phyloP scores from a whole-genome alignment of 169 alveolate genomes.

The Babesia bovis region DNA sequence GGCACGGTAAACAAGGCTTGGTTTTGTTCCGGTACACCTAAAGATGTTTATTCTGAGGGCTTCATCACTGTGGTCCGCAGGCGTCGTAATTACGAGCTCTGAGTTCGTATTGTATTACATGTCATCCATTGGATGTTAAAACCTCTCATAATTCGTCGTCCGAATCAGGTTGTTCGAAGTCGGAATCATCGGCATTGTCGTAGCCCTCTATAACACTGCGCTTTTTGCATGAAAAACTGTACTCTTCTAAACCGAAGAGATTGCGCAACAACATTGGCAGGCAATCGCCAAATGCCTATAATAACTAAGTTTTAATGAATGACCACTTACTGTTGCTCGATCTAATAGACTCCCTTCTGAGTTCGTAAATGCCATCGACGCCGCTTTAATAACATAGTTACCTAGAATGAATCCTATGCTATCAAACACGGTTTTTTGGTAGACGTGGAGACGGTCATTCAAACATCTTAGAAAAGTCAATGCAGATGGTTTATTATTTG shows the following conservation, averaged over 20 bases:
- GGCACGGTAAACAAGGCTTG: slow-evolving; percentile 27
- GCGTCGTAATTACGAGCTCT: slow-evolving; percentile 8
- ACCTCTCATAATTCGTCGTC: not conserved
- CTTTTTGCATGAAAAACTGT: slow-evolving; percentile 41
- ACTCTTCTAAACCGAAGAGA: slow-evolving; percentile 46
- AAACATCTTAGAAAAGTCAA: slow-evolving; percentile 40
- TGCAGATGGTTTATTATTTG: not conserved
- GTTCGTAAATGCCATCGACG: not conserved
- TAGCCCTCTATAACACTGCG: slow-evolving; percentile 26
- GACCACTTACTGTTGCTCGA: slow-evolving; percentile 2
- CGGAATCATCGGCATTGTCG: slow-evolving; percentile 35
- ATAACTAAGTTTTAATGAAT: not conserved
- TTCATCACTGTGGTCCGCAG: slow-evolving; percentile 20
- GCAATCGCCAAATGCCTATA: slow-evolving; percentile 60
- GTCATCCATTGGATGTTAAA: not conserved
- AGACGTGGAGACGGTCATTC: slow-evolving; percentile 53
- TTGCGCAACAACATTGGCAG: slow-evolving; percentile 50
- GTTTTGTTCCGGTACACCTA: slow-evolving; percentile 33
- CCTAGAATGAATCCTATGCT: slow-evolving; percentile 51
- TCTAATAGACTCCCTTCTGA: slow-evolving; percentile 1
- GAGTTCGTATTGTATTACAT: not conserved
- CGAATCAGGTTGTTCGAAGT: slow-evolving; percentile 12
- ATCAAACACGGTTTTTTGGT: slow-evolving; percentile 44
- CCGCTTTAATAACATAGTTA: slow-evolving; percentile 25
- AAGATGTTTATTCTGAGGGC: slow-evolving; percentile 14